These are phyloP conservation scores for Heliamphora exappendiculata DNA, from an alignment of 148 eudicot species.

Conservation along the genomic window DNA sequence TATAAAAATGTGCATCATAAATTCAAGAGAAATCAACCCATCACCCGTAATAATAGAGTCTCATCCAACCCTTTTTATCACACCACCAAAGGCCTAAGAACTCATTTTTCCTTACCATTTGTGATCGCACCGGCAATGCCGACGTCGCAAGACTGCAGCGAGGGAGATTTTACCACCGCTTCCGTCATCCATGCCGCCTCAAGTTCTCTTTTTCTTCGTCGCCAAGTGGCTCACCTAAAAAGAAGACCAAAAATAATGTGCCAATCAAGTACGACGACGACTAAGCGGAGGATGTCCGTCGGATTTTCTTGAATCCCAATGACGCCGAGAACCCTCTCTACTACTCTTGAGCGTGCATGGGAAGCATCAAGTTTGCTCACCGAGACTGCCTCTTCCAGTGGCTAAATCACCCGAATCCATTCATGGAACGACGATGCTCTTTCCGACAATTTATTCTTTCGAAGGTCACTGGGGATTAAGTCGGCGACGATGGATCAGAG, in stretches of 20 bases:
- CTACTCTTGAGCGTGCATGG: slow-evolving; percentile 86
- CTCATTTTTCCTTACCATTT: too few relatives aligned
- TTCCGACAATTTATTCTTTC: too few relatives aligned
- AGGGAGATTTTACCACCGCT: slow-evolving; percentile 7
- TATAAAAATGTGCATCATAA: too few relatives aligned
- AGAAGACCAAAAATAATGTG: slow-evolving; percentile 10
- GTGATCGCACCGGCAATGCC: slow-evolving; percentile 31
- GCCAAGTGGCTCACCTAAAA: not conserved
- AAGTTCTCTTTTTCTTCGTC: slow-evolving; percentile 17
- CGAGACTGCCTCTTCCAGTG: slow-evolving; percentile 91
- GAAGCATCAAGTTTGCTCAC: slow-evolving; percentile 84
- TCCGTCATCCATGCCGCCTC: slow-evolving; percentile 10
- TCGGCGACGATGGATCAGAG: too few relatives aligned
- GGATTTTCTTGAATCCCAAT: slow-evolving; percentile 80
- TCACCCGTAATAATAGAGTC: too few relatives aligned
- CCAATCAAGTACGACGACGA: slow-evolving; percentile 34
- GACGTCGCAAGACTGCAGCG: slow-evolving; percentile 9
- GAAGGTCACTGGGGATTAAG: too few relatives aligned
- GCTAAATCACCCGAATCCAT: slow-evolving; percentile 91
- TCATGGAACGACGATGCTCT: too few relatives aligned
- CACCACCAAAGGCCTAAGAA: too few relatives aligned
- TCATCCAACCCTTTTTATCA: too few relatives aligned
- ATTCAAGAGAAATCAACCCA: too few relatives aligned
- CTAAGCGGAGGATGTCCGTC: slow-evolving; percentile 71
- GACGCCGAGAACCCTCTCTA: slow-evolving; percentile 73